A percentile compares a stretch with the other conserved stretches of the same genome.
These are phyloP conservation scores for Saccharomyces hybrid DNA, from an alignment of 1,139 yeast genomes.

Conservation along the genomic window DNA sequence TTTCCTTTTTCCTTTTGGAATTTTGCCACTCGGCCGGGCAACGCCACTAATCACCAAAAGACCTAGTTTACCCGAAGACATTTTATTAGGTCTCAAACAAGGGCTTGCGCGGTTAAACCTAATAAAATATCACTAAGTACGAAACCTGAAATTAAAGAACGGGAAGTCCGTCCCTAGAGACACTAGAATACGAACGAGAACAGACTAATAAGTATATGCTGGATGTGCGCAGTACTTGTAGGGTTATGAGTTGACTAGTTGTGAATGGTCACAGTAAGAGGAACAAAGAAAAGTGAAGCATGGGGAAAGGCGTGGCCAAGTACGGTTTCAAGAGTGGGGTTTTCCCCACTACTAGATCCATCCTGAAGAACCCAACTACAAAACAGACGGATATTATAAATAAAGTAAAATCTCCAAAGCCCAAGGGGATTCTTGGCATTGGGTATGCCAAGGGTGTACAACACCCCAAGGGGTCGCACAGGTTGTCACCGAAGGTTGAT, in stretches of 20 bases:
- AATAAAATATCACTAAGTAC: not conserved
- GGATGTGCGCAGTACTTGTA: too few species aligned
- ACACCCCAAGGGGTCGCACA: conserved; percentile 58
- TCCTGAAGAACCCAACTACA: conserved; percentile 55
- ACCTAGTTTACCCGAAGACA: not conserved
- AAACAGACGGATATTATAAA: conserved; percentile 40
- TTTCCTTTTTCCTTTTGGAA: not conserved
- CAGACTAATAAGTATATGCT: too few species aligned
- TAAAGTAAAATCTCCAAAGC: conserved; percentile 42
- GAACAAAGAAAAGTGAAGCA: conserved; percentile 10
- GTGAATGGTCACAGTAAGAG: not conserved
- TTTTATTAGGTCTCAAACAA: too few species aligned
- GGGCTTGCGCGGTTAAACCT: not conserved
- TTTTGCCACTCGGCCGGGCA: not conserved
- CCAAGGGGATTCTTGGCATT: conserved; percentile 28
- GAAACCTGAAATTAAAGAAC: not conserved
- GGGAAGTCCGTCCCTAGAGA: too few species aligned
- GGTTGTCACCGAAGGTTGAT: conserved; percentile 46
- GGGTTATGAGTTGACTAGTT: not conserved
- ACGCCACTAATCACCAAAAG: not conserved
- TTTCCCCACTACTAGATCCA: conserved; percentile 67
- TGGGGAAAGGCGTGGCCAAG: conserved; percentile 42
- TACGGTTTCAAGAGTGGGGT: conserved; percentile 65
- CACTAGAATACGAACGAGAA: too few species aligned
- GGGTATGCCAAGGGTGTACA: conserved; percentile 74